Base-by-base conservation (phyloP, 768 basidiomycete species). In the Galerina sulciceps region DNA sequence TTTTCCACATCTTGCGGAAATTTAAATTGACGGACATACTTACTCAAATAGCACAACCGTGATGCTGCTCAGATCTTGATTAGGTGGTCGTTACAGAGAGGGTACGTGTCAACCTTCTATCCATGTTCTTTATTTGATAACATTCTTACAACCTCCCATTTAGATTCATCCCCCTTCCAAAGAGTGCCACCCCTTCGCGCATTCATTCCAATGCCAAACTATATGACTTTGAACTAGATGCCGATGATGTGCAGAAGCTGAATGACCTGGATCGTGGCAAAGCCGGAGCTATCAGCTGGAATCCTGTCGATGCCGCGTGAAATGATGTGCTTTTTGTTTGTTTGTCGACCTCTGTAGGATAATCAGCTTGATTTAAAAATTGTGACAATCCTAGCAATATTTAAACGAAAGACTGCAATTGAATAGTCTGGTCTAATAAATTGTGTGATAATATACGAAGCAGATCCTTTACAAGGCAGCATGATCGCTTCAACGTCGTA, bases 61-160 rank as follows among this genome's bases (percentile, higher is more conserved):
- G 83, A 87, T 38, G 81, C 84, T 6, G 88, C 93, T 15, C 95
- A 97, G 67, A 79, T 96, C 44, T 81, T 97, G 10, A 76, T 97
- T 56, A 85, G 95, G 22, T 97, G 95, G 93, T 95, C 93, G 20
- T 76, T 99, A 41, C 96, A 97, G 71, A 85, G 82, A 68, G 87
- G 87, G 90, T 90, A 64, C 45, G 83, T 73, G 8, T 55, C 26
- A 9, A 14, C 22, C 17, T 44, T 6, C 20, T 4, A 44, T 34
- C 10, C 15, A 34, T 22, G 11, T 58, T 53, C 58, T 15, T n/a
- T 40, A 31, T 47, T n/a, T 38, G 22, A 41, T 31, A 31, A 41
- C 15, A 14, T 2, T 26, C 6, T 17, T 10, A 14, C n/a, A 31
- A n/a, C 6, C 10, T 44, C 20, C 8, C 18, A 34, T 11, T 6